Conservation (phyloP, 2,329 filamentous ascomycete species). For the Xylariaceae sp. region DNA sequence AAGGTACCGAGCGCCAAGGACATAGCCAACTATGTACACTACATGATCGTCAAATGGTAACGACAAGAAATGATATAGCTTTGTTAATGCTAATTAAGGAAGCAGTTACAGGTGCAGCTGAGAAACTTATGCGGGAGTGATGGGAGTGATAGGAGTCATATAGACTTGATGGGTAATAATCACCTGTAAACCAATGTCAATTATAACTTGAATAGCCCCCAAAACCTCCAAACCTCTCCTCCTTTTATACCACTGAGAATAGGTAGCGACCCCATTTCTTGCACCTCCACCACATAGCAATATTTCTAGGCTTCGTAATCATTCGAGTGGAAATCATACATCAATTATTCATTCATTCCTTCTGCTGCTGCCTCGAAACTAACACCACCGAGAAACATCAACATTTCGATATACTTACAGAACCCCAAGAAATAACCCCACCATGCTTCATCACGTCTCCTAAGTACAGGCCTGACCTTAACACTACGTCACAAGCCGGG, state of each 20-base stretch:
- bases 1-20: constrained; percentile 12
- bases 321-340: background rate
- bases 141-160: no score
- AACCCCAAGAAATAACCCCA: constrained; percentile 8
- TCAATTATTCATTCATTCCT: background rate
- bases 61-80: no score
- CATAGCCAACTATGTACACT: background rate
- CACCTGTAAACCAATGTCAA: no score
- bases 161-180: no score
- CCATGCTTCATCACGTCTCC: no score
- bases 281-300: constrained; percentile 13
- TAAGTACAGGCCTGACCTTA: no score
- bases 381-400: background rate
- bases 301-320: background rate
- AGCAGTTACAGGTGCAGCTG: background rate
- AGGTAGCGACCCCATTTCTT: no score
- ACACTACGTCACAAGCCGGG: constrained; percentile 28
- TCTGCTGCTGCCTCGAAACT: constrained; percentile 3
- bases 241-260: no score
- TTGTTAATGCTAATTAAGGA: background rate
- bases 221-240: no score
- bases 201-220: no score
- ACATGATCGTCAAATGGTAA: background rate
- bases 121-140: no score
- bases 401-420: constrained; percentile 7